phyloP scores from a whole-genome alignment of 176 grass and related monocot genomes.

The Avena eriantha region DNA sequence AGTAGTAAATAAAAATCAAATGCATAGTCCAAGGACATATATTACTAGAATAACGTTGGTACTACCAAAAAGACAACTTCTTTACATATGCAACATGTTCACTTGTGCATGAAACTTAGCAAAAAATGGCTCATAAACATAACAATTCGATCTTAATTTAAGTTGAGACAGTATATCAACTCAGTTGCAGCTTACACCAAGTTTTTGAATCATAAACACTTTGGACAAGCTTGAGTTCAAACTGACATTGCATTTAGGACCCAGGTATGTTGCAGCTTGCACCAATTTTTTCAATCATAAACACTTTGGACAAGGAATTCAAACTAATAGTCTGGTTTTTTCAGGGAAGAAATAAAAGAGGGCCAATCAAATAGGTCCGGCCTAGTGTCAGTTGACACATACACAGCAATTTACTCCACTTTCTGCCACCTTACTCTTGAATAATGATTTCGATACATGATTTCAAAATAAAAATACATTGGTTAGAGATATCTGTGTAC shows the following conservation, averaged over 20 bases:
- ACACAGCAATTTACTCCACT: slow-evolving; percentile 3
- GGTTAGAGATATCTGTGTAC: neutral
- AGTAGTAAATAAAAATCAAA: slow-evolving; percentile 14
- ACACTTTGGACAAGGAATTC: slow-evolving; percentile 10
- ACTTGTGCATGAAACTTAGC: neutral
- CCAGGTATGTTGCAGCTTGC: slow-evolving; percentile 14
- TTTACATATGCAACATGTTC: neutral
- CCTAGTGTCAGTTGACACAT: neutral
- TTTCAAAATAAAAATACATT: slow-evolving; percentile 1
- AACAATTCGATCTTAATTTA: neutral
- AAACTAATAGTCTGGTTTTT: slow-evolving; percentile 6
- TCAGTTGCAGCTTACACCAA: slow-evolving; percentile 10
- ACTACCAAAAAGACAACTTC: neutral
- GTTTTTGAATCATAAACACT: slow-evolving; percentile 17
- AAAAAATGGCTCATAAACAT: neutral
- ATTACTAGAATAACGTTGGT: slow-evolving; percentile 15
- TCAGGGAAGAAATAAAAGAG: neutral
- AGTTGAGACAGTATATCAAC: slow-evolving; percentile 34
- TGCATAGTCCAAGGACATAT: neutral
- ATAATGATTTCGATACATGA: neutral
- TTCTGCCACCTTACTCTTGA: neutral
- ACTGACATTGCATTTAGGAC: slow-evolving; percentile 22
- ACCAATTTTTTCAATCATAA: slow-evolving; percentile 6
- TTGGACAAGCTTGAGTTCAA: neutral
- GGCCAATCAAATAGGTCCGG: neutral